Percentiles rank a stretch among this genome's conserved stretches.
Evolutionary conservation across 345 rosid species (phyloP).

Genomic region (Gossypium raimondii): DNA sequence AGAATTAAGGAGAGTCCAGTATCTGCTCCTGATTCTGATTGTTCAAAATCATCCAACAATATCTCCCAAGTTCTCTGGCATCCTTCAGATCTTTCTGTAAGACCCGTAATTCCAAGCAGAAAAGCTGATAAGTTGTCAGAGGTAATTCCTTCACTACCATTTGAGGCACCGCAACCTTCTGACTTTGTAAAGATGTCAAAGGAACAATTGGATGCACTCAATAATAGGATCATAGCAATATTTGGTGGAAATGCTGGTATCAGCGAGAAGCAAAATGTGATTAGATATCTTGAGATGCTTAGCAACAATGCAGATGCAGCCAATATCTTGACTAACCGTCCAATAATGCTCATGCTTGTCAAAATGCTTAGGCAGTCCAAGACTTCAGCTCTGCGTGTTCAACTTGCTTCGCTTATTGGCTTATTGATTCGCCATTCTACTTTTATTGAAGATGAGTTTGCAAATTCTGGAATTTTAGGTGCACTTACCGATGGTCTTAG

Average conservation of each 20-base stretch:
- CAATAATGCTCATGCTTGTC: constrained; percentile 84
- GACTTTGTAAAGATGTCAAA: constrained; percentile 72
- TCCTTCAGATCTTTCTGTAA: constrained; percentile 85
- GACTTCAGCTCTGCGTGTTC: constrained; percentile 80
- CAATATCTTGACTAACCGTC: constrained; percentile 81
- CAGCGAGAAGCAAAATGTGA: constrained; percentile 82
- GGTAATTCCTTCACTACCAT: constrained; percentile 63
- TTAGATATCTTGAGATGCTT: constrained; percentile 86
- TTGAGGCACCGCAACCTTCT: constrained; percentile 64
- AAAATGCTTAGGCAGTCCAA: constrained; percentile 87
- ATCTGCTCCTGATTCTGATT: constrained; percentile 45
- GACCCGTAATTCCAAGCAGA: constrained; percentile 96
- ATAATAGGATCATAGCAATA: constrained; percentile 47
- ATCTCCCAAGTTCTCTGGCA: constrained; percentile 81
- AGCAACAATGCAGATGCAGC: constrained; percentile 87
- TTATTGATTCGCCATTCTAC: constrained; percentile 91
- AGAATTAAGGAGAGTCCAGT: constrained; percentile 49
- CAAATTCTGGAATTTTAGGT: constrained; percentile 84
- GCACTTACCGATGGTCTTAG: constrained; percentile 86
- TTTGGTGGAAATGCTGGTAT: constrained; percentile 64
- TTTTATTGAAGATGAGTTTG: constrained; percentile 73
- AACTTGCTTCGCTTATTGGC: constrained; percentile 88
- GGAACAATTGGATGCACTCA: constrained; percentile 66
- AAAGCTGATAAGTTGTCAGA: constrained; percentile 73
- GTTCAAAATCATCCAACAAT: constrained; percentile 52